These are phyloP conservation scores for Rickenella mellea DNA, from an alignment of 768 basidiomycete genomes.

Conservation along the genomic window DNA sequence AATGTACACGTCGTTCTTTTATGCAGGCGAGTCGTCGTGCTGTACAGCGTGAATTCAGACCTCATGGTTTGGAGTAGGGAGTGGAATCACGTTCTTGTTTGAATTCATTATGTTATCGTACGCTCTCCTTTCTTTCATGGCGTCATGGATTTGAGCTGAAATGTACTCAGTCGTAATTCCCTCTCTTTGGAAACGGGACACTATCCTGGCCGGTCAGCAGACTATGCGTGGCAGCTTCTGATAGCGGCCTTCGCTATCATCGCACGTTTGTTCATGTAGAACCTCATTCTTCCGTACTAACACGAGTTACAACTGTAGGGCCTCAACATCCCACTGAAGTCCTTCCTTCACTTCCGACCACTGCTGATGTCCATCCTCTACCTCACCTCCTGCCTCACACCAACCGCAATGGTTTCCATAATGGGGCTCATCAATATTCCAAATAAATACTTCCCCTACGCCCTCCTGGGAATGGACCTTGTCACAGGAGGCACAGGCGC, in stretches of 20 bases:
- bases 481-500: slow-evolving; percentile 48
- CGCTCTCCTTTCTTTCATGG: slow-evolving; percentile 4
- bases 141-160: neutral
- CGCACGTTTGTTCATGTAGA: slow-evolving; percentile 30
- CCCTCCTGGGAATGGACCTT: slow-evolving; percentile 64
- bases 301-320: slow-evolving; percentile 18
- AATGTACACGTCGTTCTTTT: slow-evolving; percentile 62
- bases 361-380: slow-evolving; percentile 62
- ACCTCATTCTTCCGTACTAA: neutral
- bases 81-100: slow-evolving; percentile 50
- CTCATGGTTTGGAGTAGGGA: slow-evolving; percentile 20
- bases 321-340: slow-evolving; percentile 52
- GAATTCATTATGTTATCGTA: slow-evolving; percentile 68
- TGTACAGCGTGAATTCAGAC: neutral
- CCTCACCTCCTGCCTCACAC: slow-evolving; percentile 55
- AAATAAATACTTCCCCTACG: slow-evolving; percentile 62
- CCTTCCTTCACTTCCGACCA: slow-evolving; percentile 51
- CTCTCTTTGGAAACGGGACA: slow-evolving; percentile 55
- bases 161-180: slow-evolving; percentile 44
- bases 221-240: slow-evolving; percentile 69
- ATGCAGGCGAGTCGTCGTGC: slow-evolving; percentile 39
- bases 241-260: slow-evolving; percentile 46
- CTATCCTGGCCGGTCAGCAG: slow-evolving; percentile 53
- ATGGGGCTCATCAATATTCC: slow-evolving; percentile 76
- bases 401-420: slow-evolving; percentile 60